These are phyloP conservation scores for Alternaria triticimaculans DNA, from an alignment of 2,329 filamentous ascomycete genomes.

Conservation along the genomic window DNA sequence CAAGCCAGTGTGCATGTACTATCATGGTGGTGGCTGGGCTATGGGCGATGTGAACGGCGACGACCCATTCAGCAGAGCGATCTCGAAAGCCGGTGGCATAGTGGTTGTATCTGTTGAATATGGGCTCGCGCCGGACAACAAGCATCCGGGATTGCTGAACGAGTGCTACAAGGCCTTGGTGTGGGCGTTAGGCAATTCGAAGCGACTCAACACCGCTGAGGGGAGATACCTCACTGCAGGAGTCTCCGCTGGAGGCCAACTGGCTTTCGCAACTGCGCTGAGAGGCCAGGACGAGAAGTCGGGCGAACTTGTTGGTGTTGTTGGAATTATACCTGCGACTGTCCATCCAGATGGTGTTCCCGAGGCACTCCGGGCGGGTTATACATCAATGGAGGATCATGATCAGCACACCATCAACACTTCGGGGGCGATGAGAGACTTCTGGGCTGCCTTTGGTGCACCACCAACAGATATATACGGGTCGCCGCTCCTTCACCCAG, in stretches of 20 bases:
- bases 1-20: slow-evolving; percentile 46
- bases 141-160: slow-evolving; percentile 43
- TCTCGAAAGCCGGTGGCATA: slow-evolving; percentile 26
- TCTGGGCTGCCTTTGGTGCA: slow-evolving; percentile 44
- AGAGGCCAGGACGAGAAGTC: slow-evolving; percentile 47
- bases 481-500: slow-evolving; percentile 41
- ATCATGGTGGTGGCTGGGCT: slow-evolving; percentile 49
- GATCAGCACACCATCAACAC: slow-evolving; percentile 48
- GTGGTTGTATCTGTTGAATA: slow-evolving; percentile 48
- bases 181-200: slow-evolving; percentile 40
- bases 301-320: slow-evolving; percentile 48
- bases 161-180: slow-evolving; percentile 45
- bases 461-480: slow-evolving; percentile 41
- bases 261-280: slow-evolving; percentile 48
- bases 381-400: slow-evolving; percentile 48
- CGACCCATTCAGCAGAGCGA: slow-evolving; percentile 37
- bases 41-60: slow-evolving; percentile 47
- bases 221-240: slow-evolving; percentile 47
- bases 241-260: slow-evolving; percentile 49
- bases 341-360: slow-evolving; percentile 49
- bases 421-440: slow-evolving; percentile 41
- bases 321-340: slow-evolving; percentile 47
- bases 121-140: slow-evolving; percentile 44
- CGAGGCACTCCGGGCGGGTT: slow-evolving; percentile 40
- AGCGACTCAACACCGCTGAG: slow-evolving; percentile 28